phyloP scores from a whole-genome alignment of 192 early-diverging fungal species.

The Anaeromyces robustus region DNA sequence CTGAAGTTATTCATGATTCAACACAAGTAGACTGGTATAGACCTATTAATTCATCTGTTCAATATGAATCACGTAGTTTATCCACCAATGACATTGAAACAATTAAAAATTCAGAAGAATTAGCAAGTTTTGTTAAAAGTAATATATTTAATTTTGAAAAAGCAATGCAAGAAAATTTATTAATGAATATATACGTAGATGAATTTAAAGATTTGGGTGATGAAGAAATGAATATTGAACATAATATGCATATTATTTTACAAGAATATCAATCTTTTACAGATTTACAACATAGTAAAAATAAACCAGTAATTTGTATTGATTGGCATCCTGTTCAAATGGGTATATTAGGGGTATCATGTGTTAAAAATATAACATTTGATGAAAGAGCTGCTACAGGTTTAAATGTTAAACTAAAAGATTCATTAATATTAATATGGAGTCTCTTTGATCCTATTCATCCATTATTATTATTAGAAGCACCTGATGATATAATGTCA shows the following conservation, averaged over 20 bases:
- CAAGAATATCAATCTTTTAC: slow-evolving; percentile 52
- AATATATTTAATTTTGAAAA: slow-evolving; percentile 24
- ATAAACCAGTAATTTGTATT: slow-evolving; percentile 35
- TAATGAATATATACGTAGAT: slow-evolving; percentile 38
- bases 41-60: slow-evolving; percentile 8
- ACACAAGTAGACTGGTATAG: slow-evolving; percentile 33
- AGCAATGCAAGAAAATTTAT: slow-evolving; percentile 32
- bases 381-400: slow-evolving; percentile 32
- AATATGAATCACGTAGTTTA: slow-evolving; percentile 1
- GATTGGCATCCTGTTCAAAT: slow-evolving; percentile 45
- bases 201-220: slow-evolving; percentile 37
- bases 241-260: slow-evolving; percentile 31
- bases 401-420: slow-evolving; percentile 17
- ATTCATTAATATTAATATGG: slow-evolving; percentile 39
- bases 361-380: slow-evolving; percentile 24
- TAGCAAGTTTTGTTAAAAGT: neutral
- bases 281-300: slow-evolving; percentile 43
- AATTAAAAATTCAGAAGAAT: slow-evolving; percentile 1
- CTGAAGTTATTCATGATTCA: slow-evolving; percentile 14
- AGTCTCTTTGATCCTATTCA: slow-evolving; percentile 49
- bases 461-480: slow-evolving; percentile 43
- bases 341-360: slow-evolving; percentile 36
- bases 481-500: slow-evolving; percentile 35
- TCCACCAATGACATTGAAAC: neutral
- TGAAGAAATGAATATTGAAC: slow-evolving; percentile 36